Percentiles rank a stretch among this genome's conserved stretches.
phyloP scores from a whole-genome alignment of 257 asterid species.

The Penstemon eatonii region DNA sequence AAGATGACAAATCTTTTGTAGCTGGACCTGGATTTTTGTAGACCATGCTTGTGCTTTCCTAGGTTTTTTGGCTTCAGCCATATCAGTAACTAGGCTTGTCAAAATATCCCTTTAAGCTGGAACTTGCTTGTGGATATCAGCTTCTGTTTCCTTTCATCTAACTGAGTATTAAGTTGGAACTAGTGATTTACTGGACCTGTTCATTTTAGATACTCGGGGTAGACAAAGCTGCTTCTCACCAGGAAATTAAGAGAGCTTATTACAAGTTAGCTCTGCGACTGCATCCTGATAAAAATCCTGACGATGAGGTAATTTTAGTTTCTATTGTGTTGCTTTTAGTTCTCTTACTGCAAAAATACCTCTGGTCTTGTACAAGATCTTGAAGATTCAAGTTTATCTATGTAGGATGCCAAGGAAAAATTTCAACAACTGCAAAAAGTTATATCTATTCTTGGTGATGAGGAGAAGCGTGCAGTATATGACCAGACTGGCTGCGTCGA shows the following conservation, averaged over 20 bases:
- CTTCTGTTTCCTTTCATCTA: not conserved
- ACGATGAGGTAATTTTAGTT: conserved; percentile 59
- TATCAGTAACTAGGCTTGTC: not conserved
- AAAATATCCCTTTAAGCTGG: not conserved
- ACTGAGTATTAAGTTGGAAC: conserved; percentile 3
- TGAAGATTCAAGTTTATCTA: conserved; percentile 14
- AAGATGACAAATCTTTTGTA: not conserved
- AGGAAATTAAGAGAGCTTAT: conserved; percentile 80
- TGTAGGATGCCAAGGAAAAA: conserved; percentile 91
- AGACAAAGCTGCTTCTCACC: conserved; percentile 73
- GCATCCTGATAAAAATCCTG: conserved; percentile 94
- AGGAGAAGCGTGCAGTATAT: conserved; percentile 87
- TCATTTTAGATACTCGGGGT: conserved; percentile 72
- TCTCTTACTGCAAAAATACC: conserved; percentile 7
- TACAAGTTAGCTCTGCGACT: conserved; percentile 80
- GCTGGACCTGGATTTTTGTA: not conserved
- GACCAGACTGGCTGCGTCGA: conserved; percentile 97
- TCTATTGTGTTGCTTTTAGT: not conserved
- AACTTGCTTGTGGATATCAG: not conserved
- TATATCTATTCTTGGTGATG: conserved; percentile 85
- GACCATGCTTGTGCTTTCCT: not conserved
- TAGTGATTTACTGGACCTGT: conserved; percentile 15
- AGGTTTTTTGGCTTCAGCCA: not conserved
- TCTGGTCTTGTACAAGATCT: conserved; percentile 4
- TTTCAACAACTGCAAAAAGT: conserved; percentile 96